phyloP scores from a whole-genome alignment of 441 rosid species.

The Biscutella laevigata region DNA sequence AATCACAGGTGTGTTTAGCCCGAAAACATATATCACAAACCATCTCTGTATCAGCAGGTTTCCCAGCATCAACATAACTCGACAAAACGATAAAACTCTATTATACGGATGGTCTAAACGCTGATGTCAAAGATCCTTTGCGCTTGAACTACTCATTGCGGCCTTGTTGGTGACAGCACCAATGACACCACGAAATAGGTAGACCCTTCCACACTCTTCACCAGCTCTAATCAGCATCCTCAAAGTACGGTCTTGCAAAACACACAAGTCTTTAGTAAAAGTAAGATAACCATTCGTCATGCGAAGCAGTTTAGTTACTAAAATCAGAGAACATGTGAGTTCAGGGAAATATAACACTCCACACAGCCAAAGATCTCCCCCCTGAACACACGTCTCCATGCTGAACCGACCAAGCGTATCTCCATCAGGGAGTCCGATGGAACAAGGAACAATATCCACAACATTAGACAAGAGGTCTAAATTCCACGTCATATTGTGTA shows the following conservation, averaged over 20 bases:
- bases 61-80: background rate
- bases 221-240: background rate
- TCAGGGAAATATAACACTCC: background rate
- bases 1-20: background rate
- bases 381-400: background rate
- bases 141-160: too few relatives aligned
- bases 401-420: background rate
- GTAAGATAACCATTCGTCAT: background rate
- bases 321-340: too few relatives aligned
- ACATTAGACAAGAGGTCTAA: background rate
- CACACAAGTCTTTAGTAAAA: background rate
- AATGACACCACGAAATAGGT: background rate
- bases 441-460: background rate
- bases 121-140: background rate
- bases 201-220: background rate
- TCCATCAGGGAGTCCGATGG: background rate
- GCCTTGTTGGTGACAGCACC: too few relatives aligned
- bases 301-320: too few relatives aligned
- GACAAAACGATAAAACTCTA: background rate
- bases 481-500: background rate
- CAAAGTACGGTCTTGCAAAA: background rate
- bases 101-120: background rate
- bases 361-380: background rate
- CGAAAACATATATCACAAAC: background rate
- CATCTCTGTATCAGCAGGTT: background rate